phyloP scores from a whole-genome alignment of 169 alveolate species.

The Pseudocohnilembus persalinus region DNA sequence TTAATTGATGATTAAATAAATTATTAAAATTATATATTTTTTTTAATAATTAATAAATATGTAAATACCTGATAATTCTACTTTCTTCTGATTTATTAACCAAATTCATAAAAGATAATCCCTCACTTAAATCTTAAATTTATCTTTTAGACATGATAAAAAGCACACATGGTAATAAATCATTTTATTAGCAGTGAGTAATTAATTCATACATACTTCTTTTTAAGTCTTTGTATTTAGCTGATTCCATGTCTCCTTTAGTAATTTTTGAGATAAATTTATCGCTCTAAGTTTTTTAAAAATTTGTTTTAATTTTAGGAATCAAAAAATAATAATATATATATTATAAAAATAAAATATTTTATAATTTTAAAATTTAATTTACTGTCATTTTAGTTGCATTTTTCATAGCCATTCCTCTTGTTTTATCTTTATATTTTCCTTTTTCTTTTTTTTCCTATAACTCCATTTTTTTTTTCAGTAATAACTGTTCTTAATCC shows the following conservation, averaged over 20 bases:
- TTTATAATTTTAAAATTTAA: not conserved
- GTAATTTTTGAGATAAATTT: conserved; percentile 32
- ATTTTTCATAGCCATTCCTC: not conserved
- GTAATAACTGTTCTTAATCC: conserved; percentile 47
- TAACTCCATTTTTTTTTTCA: conserved; percentile 45
- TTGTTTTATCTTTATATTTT: conserved; percentile 44
- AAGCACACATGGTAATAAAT: conserved; percentile 95
- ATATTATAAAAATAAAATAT: too few species aligned
- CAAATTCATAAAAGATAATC: conserved; percentile 83
- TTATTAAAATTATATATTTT: conserved; percentile 48
- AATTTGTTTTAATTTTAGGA: not conserved
- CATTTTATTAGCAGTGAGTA: conserved; percentile 78
- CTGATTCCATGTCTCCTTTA: conserved; percentile 25
- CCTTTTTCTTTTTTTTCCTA: conserved; percentile 47
- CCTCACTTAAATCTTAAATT: conserved; percentile 90
- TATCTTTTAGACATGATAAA: conserved; percentile 94
- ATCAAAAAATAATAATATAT: too few species aligned
- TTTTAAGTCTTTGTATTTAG: conserved; percentile 36
- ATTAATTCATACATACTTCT: conserved; percentile 66
- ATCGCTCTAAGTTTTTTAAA: conserved; percentile 15
- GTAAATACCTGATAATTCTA: conserved; percentile 82
- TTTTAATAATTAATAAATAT: conserved; percentile 78
- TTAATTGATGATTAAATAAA: not conserved
- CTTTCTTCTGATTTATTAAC: conserved; percentile 79
- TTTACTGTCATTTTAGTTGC: not conserved